Conservation (phyloP, 2,329 filamentous ascomycete species). For the Cladophialophora exuberans region DNA sequence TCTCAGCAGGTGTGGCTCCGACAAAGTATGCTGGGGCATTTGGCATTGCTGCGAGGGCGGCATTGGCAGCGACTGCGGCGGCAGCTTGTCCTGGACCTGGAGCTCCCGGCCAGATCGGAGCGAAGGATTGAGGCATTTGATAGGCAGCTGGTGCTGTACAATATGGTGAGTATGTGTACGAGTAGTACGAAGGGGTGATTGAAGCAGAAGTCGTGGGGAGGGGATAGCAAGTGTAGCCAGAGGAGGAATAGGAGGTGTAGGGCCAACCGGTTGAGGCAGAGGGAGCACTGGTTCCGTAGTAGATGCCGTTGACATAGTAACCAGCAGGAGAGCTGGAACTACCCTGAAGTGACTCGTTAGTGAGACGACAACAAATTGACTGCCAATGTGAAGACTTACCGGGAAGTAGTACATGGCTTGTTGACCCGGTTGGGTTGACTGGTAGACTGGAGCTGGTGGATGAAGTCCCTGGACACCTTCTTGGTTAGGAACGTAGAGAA, state of each 20-base stretch:
- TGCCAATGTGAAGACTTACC: constrained; percentile 12
- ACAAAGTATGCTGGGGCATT: constrained; percentile 33
- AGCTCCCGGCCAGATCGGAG: constrained; percentile 17
- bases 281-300: constrained; percentile 22
- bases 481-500: constrained; percentile 30
- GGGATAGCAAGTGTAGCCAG: constrained; percentile 29
- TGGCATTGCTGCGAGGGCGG: constrained; percentile 29
- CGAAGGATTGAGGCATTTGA: constrained; percentile 1
- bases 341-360: constrained; percentile 25
- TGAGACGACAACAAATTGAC: background rate
- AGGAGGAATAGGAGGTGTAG: constrained; percentile 27
- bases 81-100: constrained; percentile 30
- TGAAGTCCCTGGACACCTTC: constrained; percentile 32
- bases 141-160: constrained; percentile 23
- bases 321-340: constrained; percentile 24
- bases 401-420: constrained; percentile 29
- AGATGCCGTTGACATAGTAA: constrained; percentile 32
- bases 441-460: constrained; percentile 32
- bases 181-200: constrained; percentile 12
- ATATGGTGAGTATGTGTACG: constrained; percentile 29
- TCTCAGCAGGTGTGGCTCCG: constrained; percentile 32
- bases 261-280: constrained; percentile 31
- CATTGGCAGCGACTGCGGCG: constrained; percentile 30
- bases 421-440: constrained; percentile 26
- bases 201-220: constrained; percentile 23